Conservation (phyloP, 306 rosid species). For the Trifolium fragiferum region DNA sequence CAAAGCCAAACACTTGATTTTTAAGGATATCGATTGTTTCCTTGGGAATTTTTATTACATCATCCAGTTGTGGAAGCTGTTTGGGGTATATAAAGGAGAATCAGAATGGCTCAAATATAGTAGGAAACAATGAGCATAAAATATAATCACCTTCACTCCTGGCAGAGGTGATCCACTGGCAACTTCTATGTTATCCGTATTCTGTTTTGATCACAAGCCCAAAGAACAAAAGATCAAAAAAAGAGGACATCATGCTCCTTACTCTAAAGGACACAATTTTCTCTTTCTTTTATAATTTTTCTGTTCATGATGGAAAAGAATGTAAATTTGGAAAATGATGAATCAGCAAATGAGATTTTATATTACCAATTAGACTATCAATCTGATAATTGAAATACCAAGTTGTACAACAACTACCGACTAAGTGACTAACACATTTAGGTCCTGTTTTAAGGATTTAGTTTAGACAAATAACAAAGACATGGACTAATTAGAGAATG, state of each 20-base stretch:
- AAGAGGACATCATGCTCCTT: conserved; percentile 6
- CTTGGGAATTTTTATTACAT: conserved; percentile 74
- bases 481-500: conserved; percentile 15
- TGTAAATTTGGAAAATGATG: conserved; percentile 10
- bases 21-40: conserved; percentile 82
- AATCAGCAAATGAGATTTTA: conserved; percentile 1
- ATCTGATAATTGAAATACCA: background rate
- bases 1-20: conserved; percentile 93
- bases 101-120: conserved; percentile 29
- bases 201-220: conserved; percentile 62
- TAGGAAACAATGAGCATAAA: conserved; percentile 38
- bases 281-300: background rate
- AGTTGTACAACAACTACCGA: conserved; percentile 31
- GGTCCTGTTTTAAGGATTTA: conserved; percentile 29
- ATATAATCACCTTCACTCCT: conserved; percentile 91
- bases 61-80: conserved; percentile 85
- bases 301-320: background rate
- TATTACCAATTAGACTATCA: background rate
- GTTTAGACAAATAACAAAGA: conserved; percentile 23
- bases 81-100: conserved; percentile 35
- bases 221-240: conserved; percentile 40
- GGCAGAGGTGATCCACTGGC: conserved; percentile 98
- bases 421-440: conserved; percentile 30
- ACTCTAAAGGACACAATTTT: background rate
- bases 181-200: conserved; percentile 65